Evolutionary conservation across 2,329 filamentous ascomycete species (phyloP).

Genomic region (Anisogramma anomala): DNA sequence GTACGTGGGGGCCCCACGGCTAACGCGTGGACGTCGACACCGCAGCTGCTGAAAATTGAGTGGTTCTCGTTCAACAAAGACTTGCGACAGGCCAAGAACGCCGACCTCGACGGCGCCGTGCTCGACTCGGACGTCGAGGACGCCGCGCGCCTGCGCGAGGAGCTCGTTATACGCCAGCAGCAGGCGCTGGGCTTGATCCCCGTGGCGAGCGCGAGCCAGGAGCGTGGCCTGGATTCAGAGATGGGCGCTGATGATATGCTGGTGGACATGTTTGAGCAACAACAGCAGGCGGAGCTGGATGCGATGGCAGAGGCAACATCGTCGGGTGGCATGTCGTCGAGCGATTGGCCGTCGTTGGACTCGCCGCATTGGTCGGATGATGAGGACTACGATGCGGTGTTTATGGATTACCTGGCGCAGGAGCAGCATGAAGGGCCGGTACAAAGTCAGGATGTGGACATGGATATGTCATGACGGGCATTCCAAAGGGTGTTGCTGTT

Average conservation of each 20-base stretch:
- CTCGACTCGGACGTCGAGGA: conserved; percentile 43
- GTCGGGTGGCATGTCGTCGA: conserved; percentile 14
- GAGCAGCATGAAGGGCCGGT: conserved; percentile 22
- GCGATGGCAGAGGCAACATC: conserved; percentile 38
- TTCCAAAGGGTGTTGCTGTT: not conserved
- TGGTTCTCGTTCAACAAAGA: conserved; percentile 29
- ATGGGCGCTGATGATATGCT: conserved; percentile 36
- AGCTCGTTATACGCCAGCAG: conserved; percentile 15
- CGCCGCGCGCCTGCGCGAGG: conserved; percentile 26
- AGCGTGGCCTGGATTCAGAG: conserved; percentile 10
- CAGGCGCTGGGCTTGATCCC: conserved; percentile 18
- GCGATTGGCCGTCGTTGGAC: conserved; percentile 15
- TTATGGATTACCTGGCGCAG: conserved; percentile 52
- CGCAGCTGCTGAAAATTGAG: conserved; percentile 30
- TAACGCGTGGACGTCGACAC: conserved; percentile 1
- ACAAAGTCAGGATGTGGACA: conserved; percentile 22
- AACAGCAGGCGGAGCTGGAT: conserved; percentile 45
- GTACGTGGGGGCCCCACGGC: conserved; percentile 20
- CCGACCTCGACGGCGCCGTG: conserved; percentile 29
- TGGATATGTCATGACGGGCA: conserved; percentile 33
- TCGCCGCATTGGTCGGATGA: conserved; percentile 38
- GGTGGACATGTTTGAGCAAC: conserved; percentile 37
- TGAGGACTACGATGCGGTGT: conserved; percentile 50
- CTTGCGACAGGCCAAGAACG: conserved; percentile 27
- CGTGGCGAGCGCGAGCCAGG: not conserved